Evolutionary conservation across 371 early-diverging fungal genomes (phyloP).

Genomic region (Mucor circinelloides): DNA sequence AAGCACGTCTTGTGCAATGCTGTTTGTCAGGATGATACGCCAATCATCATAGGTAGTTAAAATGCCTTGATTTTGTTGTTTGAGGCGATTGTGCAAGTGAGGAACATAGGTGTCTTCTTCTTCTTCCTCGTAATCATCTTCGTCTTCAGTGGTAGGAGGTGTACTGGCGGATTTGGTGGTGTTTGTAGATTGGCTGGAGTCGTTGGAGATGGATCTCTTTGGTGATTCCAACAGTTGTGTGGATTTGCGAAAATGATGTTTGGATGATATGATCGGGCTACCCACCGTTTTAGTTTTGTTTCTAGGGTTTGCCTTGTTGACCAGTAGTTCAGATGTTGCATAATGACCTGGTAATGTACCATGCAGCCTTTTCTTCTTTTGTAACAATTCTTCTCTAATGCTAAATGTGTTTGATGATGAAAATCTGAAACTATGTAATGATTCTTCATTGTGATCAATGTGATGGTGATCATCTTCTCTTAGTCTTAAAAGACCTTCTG

Average conservation of each 20-base stretch:
- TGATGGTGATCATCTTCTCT: constrained; percentile 25
- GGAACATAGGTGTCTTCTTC: constrained; percentile 26
- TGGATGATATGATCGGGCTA: not conserved
- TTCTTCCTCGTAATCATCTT: constrained; percentile 1
- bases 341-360: constrained; percentile 13
- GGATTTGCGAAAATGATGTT: not conserved
- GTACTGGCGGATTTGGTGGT: not conserved
- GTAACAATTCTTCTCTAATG: not conserved
- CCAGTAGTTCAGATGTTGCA: not conserved
- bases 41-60: constrained; percentile 63
- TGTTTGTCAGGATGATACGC: constrained; percentile 63
- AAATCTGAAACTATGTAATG: constrained; percentile 60
- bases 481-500: constrained; percentile 39
- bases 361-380: not conserved
- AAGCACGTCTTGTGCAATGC: constrained; percentile 55
- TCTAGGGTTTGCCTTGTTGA: not conserved
- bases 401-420: constrained; percentile 18
- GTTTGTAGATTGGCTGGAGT: not conserved
- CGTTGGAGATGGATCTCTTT: not conserved
- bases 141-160: not conserved
- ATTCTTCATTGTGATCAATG: constrained; percentile 39
- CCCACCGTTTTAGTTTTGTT: not conserved
- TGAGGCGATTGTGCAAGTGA: constrained; percentile 37
- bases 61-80: constrained; percentile 67
- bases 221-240: not conserved